Conservation (phyloP, 257 asterid species). For the Solanum piurae region DNA sequence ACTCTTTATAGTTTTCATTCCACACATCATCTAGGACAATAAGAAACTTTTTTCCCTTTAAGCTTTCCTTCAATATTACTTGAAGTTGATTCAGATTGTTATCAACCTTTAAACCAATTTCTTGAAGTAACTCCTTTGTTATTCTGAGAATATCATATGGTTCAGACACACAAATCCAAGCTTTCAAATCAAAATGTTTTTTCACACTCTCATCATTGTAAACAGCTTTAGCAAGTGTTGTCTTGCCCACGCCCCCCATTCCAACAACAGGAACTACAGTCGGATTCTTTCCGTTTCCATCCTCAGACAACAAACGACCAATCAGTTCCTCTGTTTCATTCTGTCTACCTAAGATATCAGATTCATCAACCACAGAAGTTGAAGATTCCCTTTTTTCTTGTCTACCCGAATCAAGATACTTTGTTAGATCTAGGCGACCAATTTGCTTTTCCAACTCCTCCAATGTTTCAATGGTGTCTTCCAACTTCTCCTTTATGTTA, state of each 20-base stretch:
- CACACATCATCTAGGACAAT: too few species aligned
- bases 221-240: constrained; percentile 2
- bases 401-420: not conserved
- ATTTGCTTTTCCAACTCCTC: too few species aligned
- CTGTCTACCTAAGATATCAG: not conserved
- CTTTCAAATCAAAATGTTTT: not conserved
- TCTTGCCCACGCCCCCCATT: not conserved
- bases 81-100: too few species aligned
- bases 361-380: not conserved
- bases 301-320: not conserved
- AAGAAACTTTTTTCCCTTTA: too few species aligned
- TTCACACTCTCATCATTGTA: not conserved
- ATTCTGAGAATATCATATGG: not conserved
- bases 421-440: accelerated
- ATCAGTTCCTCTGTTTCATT: not conserved
- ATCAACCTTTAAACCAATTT: too few species aligned
- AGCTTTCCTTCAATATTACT: too few species aligned
- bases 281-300: not conserved
- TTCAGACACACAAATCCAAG: constrained; percentile 10
- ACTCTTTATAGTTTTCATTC: too few species aligned
- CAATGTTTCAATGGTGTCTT: not conserved
- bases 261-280: constrained; percentile 5
- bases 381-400: not conserved
- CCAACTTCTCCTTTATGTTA: not conserved
- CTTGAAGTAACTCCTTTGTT: too few species aligned